Evolutionary conservation across 2,329 filamentous ascomycete species (phyloP).

Genomic region (Aspergillus vadensis): DNA sequence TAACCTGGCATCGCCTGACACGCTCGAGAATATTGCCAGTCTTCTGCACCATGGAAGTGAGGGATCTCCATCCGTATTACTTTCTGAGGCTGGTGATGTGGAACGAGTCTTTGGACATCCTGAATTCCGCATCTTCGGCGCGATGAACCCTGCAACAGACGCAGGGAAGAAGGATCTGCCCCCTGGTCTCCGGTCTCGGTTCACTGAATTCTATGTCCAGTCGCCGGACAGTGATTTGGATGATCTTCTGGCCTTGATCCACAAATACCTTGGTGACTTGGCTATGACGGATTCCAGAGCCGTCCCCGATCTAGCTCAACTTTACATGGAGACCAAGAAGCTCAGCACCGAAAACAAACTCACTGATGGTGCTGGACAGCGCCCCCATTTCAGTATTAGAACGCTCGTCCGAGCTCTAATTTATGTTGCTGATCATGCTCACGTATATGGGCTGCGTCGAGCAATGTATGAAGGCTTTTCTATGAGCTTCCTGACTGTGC

Average conservation of each 20-base stretch:
- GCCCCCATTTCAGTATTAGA: conserved; percentile 93
- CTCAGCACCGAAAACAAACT: conserved; percentile 79
- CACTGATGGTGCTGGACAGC: conserved; percentile 92
- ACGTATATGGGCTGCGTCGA: conserved; percentile 79
- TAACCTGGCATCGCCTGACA: conserved; percentile 92
- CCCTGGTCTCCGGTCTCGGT: conserved; percentile 82
- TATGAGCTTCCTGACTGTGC: conserved; percentile 93
- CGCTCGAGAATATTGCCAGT: conserved; percentile 89
- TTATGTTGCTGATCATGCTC: conserved; percentile 82
- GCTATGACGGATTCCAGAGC: conserved; percentile 72
- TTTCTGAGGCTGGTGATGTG: conserved; percentile 92
- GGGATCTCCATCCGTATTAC: conserved; percentile 75
- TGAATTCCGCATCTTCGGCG: conserved; percentile 93
- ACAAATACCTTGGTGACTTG: conserved; percentile 77
- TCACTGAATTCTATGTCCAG: conserved; percentile 93
- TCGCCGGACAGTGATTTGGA: conserved; percentile 85
- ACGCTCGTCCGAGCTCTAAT: conserved; percentile 87
- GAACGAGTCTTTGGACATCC: conserved; percentile 87
- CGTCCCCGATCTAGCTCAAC: conserved; percentile 75
- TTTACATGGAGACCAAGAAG: conserved; percentile 86
- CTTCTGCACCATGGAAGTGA: conserved; percentile 73
- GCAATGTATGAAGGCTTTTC: conserved; percentile 93
- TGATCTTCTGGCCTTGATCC: conserved; percentile 84
- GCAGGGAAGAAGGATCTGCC: conserved; percentile 94
- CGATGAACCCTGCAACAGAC: conserved; percentile 99